Base-by-base conservation (phyloP, 164 flowering plant genomes). In the Vitis rotundifolia region DNA sequence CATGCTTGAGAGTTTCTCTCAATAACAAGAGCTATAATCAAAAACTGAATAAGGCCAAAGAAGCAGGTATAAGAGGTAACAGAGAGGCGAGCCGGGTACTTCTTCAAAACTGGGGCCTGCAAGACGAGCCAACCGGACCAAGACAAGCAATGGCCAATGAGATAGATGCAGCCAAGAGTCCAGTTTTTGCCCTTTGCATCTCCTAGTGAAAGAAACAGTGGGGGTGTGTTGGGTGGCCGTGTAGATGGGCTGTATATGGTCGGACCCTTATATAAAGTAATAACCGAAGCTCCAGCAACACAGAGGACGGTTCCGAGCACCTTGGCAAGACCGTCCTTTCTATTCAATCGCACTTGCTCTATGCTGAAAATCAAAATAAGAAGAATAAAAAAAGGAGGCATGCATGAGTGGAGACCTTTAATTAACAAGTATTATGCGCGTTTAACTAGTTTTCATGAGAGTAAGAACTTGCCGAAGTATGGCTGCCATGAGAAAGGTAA, bases 81-180 rank as follows among this genome's bases (percentile, higher is more conserved):
- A 0, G 97, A 89, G 59, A 96, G 92, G 12, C 97, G 80, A 28
- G 99, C 99, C 4, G 99, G 99, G 81, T 96, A 96, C 68, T 89
- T 93, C 80, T 96, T 93, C 2, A 96, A 91, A 5, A 96, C 82
- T 6, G 99, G 99, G 2, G 97, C 92, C 67, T 96, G 99, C 14
- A 96, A 67, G 2, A 96, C 99, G 15, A 96, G 88, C 99, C 99
- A 96, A 0, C 83, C 97, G 11, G 99, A 89, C 99, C 99, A 96
- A 0, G 95, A 91, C 59, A 96, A 77, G 76, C 99, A 96, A 78
- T 96, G 99, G 5, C 99, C 98, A 19, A 96, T 89, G 8, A 93
- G 82, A 78, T 69, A 96, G 52, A 96, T 26, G 80, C 99, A 96
- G 7, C 99, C 99, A 64, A 93, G 77, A 8, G 97, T 91, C 99